Conservation (phyloP, 78 protist genomes). For the Bigelowiella natans region DNA sequence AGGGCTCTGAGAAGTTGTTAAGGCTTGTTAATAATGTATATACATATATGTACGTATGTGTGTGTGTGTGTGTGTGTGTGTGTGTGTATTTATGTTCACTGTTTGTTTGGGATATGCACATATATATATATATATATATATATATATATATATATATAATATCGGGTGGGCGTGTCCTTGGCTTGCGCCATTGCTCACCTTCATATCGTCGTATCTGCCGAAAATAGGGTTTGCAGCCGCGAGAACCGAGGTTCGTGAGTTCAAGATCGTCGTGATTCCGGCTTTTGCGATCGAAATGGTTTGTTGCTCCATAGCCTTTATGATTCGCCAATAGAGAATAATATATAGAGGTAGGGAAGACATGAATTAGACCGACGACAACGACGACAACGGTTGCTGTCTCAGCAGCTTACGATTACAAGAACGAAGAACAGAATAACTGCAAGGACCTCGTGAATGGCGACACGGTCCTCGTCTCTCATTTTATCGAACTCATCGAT, state of each 20-base stretch:
- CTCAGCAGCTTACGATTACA: conserved; percentile 62
- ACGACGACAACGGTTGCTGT: no score
- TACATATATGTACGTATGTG: not conserved
- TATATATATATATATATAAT: not conserved
- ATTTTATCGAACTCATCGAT: conserved; percentile 98
- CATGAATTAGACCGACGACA: no score
- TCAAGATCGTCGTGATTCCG: conserved; percentile 97
- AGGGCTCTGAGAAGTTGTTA: conserved; percentile 1
- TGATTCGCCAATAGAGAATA: no score
- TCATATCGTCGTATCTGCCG: conserved; percentile 87
- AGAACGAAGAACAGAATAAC: no score
- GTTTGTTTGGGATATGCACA: no score
- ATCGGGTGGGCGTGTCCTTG: not conserved
- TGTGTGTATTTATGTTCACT: not conserved
- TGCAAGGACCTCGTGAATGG: conserved; percentile 89
- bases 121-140: not conserved
- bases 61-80: not conserved
- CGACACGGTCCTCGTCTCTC: conserved; percentile 59
- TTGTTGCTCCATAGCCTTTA: conserved; percentile 99
- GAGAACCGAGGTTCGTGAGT: conserved; percentile 92
- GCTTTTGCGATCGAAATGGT: conserved; percentile 96
- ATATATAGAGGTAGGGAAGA: no score
- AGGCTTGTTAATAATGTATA: not conserved
- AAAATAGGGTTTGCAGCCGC: conserved; percentile 99
- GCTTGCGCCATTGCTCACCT: not conserved